Evolutionary conservation across 352 stramenopile genomes (phyloP).

Genomic region (Bremia lactucae): DNA sequence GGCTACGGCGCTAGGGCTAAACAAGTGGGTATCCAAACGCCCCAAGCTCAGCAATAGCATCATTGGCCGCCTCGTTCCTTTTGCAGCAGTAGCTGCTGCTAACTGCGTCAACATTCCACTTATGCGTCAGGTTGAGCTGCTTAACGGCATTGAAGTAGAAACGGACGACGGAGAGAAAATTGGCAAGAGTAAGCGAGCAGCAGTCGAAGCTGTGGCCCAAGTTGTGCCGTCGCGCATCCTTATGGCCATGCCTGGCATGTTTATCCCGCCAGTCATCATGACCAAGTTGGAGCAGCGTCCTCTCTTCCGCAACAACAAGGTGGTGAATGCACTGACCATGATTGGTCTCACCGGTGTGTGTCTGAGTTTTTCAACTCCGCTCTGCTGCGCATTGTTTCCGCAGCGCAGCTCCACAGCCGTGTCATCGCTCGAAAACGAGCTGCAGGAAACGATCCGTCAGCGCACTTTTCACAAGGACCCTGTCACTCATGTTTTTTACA

Average conservation of each 20-base stretch:
- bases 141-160: constrained; percentile 72
- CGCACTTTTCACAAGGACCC: constrained; percentile 32
- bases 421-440: constrained; percentile 45
- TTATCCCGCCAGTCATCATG: constrained; percentile 82
- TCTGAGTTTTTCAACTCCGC: constrained; percentile 62
- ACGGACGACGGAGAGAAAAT: constrained; percentile 49
- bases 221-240: constrained; percentile 79
- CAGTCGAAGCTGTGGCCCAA: constrained; percentile 65
- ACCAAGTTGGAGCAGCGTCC: constrained; percentile 53
- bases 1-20: constrained; percentile 62
- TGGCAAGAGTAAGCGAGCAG: constrained; percentile 59
- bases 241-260: constrained; percentile 80
- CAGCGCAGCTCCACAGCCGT: constrained; percentile 58
- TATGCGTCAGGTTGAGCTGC: constrained; percentile 83
- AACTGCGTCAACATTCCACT: constrained; percentile 87
- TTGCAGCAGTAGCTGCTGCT: constrained; percentile 75
- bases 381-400: constrained; percentile 78
- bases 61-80: constrained; percentile 60
- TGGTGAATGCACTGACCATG: constrained; percentile 55
- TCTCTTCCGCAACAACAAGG: constrained; percentile 50
- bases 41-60: constrained; percentile 50
- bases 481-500: constrained; percentile 60
- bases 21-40: constrained; percentile 57
- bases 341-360: constrained; percentile 62
- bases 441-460: constrained; percentile 44